Conservation (phyloP, 495 filamentous ascomycete species). For the Penicillium coffeae region DNA sequence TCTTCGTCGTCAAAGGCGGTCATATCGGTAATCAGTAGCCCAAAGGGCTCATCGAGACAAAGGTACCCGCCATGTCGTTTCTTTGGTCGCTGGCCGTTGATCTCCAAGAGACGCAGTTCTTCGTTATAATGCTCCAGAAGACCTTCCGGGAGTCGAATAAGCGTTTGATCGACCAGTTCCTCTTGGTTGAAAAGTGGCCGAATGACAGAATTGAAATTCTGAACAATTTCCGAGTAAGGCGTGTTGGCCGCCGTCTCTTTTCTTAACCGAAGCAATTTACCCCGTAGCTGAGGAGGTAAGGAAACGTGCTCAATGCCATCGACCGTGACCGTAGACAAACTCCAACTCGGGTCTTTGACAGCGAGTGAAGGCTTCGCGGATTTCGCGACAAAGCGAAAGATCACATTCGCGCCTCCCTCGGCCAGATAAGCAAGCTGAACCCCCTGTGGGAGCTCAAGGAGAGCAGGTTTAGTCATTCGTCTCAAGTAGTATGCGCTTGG, state of each 20-base stretch:
- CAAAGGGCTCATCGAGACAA: conserved; percentile 55
- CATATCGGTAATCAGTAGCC: conserved; percentile 81
- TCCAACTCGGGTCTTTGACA: conserved; percentile 6
- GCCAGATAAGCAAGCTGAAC: conserved; percentile 50
- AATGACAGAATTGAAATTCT: conserved; percentile 56
- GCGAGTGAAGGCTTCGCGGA: conserved; percentile 14
- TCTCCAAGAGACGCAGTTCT: conserved; percentile 38
- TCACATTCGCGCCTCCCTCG: conserved; percentile 70
- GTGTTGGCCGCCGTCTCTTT: conserved; percentile 57
- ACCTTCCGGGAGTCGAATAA: conserved; percentile 48
- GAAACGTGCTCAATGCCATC: conserved; percentile 5
- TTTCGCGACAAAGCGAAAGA: conserved; percentile 55
- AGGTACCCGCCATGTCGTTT: conserved; percentile 56
- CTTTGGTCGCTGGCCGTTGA: conserved; percentile 29
- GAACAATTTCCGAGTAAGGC: conserved; percentile 50
- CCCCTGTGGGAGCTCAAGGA: conserved; percentile 38
- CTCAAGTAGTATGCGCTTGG: conserved; percentile 3
- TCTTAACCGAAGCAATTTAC: conserved; percentile 61
- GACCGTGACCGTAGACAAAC: neutral
- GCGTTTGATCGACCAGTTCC: conserved; percentile 57
- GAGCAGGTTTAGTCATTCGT: conserved; percentile 38
- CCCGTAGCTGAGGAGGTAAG: conserved; percentile 32
- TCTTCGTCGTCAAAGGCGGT: conserved; percentile 40
- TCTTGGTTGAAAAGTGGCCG: conserved; percentile 53
- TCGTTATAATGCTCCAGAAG: conserved; percentile 50